A percentile compares a stretch with the other conserved stretches of the same genome.
These are phyloP conservation scores for Smittium culicis DNA, from an alignment of 371 early-diverging fungal species.

Conservation along the genomic window DNA sequence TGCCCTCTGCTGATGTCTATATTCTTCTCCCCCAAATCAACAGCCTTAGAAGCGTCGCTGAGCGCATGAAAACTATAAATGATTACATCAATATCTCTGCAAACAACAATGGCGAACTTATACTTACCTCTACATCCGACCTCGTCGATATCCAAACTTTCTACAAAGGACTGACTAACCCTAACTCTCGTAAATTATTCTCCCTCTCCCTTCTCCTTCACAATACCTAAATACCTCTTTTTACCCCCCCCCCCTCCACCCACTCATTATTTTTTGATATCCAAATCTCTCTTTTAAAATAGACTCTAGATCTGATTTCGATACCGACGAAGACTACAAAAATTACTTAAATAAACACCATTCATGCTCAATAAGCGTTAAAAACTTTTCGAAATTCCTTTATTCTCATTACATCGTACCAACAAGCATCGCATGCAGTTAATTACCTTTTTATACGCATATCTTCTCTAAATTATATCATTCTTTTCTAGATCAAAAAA, in stretches of 20 bases:
- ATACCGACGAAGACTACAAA: background rate
- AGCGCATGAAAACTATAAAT: conserved; percentile 36
- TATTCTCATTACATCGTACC: conserved; percentile 42
- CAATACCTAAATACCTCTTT: too few relatives aligned
- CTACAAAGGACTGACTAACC: conserved; percentile 36
- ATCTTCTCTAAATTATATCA: background rate
- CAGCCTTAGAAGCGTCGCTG: conserved; percentile 35
- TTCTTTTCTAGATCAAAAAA: too few relatives aligned
- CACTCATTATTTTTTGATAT: too few relatives aligned
- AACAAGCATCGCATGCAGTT: conserved; percentile 39
- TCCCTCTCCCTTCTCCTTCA: conserved; percentile 3
- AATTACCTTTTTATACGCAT: background rate
- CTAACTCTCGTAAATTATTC: conserved; percentile 18
- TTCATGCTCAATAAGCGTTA: conserved; percentile 34
- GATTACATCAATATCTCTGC: conserved; percentile 34
- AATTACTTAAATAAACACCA: background rate
- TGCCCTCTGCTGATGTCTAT: conserved; percentile 30
- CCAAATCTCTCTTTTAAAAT: background rate
- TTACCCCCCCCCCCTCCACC: too few relatives aligned
- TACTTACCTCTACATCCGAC: conserved; percentile 32
- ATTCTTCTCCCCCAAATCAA: conserved; percentile 40
- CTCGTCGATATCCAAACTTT: conserved; percentile 37
- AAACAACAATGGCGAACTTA: conserved; percentile 37
- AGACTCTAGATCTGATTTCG: conserved; percentile 3
- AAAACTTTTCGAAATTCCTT: conserved; percentile 43